Conservation (phyloP, 139 green algal species). For the Auxenochlorella pyrenoidosa region DNA sequence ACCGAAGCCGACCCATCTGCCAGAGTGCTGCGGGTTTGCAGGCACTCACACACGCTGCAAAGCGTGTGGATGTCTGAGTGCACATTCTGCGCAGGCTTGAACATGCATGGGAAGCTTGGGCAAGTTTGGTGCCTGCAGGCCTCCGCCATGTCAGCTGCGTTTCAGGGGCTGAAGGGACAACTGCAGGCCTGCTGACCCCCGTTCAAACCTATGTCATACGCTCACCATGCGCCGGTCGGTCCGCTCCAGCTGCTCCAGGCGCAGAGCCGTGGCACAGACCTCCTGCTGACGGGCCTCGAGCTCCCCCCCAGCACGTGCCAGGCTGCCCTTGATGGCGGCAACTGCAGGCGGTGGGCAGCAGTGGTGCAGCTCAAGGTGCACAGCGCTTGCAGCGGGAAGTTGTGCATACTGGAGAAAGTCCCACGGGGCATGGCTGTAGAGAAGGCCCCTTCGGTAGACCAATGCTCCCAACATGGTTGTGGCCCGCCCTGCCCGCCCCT, state of each 20-base stretch:
- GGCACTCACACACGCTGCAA: neutral
- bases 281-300: neutral
- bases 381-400: no score
- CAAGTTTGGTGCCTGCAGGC: neutral
- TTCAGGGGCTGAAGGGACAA: no score
- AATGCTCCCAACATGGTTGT: no score
- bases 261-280: neutral
- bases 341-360: neutral
- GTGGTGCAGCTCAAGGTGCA: no score
- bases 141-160: neutral
- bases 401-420: no score
- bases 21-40: neutral
- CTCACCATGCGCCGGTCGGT: neutral
- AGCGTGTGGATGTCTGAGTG: no score
- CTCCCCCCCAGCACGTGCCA: neutral
- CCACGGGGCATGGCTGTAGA: no score
- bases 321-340: constrained; percentile 10
- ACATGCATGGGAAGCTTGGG: neutral
- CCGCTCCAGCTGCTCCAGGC: neutral
- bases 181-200: no score
- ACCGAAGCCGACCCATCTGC: no score
- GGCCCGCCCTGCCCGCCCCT: neutral
- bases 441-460: no score
- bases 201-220: no score
- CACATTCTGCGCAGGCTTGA: neutral